A percentile compares a stretch with the other conserved stretches of the same genome.
Conservation (phyloP, 2,329 filamentous ascomycete genomes). For the Zymoseptoria crescenta region DNA sequence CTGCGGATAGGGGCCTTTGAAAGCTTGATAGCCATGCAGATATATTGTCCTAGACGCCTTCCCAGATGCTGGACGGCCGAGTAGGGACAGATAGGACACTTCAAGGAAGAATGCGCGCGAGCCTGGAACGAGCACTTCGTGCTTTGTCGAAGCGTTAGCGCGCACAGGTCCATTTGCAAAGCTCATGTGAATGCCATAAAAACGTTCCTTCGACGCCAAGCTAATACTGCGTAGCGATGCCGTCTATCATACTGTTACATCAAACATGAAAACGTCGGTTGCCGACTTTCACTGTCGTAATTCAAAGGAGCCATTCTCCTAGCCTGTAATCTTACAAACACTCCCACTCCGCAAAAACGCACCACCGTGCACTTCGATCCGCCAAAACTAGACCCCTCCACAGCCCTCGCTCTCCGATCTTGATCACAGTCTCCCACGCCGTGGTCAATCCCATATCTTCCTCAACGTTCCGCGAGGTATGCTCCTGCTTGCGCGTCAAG, state of each 20-base stretch:
- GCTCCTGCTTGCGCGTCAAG: slow-evolving; percentile 64
- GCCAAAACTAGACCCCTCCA: slow-evolving; percentile 78
- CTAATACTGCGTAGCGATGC: not conserved
- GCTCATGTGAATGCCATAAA: not conserved
- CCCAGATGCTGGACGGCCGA: no score
- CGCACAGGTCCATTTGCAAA: no score
- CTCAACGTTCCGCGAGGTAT: slow-evolving; percentile 45
- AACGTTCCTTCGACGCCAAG: not conserved
- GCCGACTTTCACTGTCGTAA: not conserved
- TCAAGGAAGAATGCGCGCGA: no score
- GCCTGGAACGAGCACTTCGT: no score
- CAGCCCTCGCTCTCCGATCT: slow-evolving; percentile 71
- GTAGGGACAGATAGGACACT: no score
- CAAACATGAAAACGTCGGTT: not conserved
- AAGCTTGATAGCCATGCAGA: no score
- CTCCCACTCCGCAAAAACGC: slow-evolving; percentile 84
- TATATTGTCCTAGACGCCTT: no score
- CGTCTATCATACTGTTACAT: not conserved
- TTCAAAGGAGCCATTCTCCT: not conserved
- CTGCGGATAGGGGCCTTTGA: slow-evolving; percentile 2
- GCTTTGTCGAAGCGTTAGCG: no score
- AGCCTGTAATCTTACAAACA: slow-evolving; percentile 36
- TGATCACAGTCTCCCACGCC: slow-evolving; percentile 85
- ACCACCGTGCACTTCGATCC: slow-evolving; percentile 78
- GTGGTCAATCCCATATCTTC: slow-evolving; percentile 62